Conservation (phyloP, 805 yeast genomes). For the Kuraishia floccosa region DNA sequence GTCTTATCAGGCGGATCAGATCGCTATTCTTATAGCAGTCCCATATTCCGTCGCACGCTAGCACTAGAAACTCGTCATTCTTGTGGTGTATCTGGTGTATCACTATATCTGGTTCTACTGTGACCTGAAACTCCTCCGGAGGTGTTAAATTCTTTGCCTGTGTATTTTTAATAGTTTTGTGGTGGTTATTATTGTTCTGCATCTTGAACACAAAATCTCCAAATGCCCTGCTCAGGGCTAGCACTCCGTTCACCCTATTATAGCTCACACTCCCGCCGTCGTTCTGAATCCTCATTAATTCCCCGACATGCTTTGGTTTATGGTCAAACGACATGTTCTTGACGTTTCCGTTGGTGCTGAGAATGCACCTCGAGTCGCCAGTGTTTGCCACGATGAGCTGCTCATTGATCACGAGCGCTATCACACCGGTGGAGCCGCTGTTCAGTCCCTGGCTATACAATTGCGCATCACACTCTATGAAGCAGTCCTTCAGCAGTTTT, state of each 20-base stretch:
- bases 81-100: slow-evolving; percentile 29
- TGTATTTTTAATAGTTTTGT: slow-evolving; percentile 9
- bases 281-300: slow-evolving; percentile 41
- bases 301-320: slow-evolving; percentile 49
- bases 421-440: slow-evolving; percentile 44
- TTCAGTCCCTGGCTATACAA: slow-evolving; percentile 25
- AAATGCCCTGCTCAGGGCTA: slow-evolving; percentile 47
- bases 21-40: slow-evolving; percentile 53
- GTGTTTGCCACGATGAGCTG: slow-evolving; percentile 50
- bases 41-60: slow-evolving; percentile 85
- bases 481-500: slow-evolving; percentile 26
- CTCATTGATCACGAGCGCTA: slow-evolving; percentile 30
- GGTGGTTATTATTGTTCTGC: slow-evolving; percentile 14
- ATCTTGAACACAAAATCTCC: slow-evolving; percentile 55
- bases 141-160: slow-evolving; percentile 21
- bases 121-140: slow-evolving; percentile 69
- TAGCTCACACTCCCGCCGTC: slow-evolving; percentile 53
- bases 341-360: slow-evolving; percentile 39
- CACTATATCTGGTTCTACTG: slow-evolving; percentile 69
- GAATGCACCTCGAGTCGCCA: slow-evolving; percentile 66
- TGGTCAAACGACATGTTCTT: slow-evolving; percentile 60
- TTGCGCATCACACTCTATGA: slow-evolving; percentile 31
- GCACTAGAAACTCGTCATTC: slow-evolving; percentile 54
- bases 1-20: slow-evolving; percentile 41
- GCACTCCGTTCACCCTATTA: slow-evolving; percentile 48